Evolutionary conservation across 148 eudicot genomes (phyloP).

Genomic region (Oxyria digyna): DNA sequence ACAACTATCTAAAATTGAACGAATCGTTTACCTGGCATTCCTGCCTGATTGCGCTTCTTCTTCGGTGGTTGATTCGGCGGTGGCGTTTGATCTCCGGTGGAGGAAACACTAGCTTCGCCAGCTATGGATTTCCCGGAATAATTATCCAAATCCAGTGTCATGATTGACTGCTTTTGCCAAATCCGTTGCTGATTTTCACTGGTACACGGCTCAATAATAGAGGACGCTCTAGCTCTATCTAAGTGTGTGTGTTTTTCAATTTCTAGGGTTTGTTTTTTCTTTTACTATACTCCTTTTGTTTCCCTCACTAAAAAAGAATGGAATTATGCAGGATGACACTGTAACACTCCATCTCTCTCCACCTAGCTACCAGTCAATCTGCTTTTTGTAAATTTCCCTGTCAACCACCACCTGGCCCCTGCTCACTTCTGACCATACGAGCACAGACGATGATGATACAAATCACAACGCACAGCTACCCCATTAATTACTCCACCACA

Average conservation of each 20-base stretch:
- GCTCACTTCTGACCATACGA: not conserved
- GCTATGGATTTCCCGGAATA: conserved; percentile 42
- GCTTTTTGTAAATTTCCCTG: conserved; percentile 12
- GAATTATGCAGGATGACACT: conserved; percentile 7
- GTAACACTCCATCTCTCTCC: conserved; percentile 18
- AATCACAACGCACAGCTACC: conserved; percentile 5
- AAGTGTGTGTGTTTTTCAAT: too few relatives aligned
- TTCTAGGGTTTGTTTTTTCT: conserved; percentile 12
- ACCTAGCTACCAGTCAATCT: conserved; percentile 55
- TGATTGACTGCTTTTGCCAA: not conserved
- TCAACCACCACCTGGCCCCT: conserved; percentile 10
- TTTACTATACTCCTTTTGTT: not conserved
- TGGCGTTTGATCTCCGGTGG: conserved; percentile 37
- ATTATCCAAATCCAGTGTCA: conserved; percentile 47
- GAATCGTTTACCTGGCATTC: conserved; percentile 67
- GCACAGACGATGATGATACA: conserved; percentile 4
- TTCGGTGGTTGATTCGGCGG: conserved; percentile 27
- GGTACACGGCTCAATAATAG: conserved; percentile 3
- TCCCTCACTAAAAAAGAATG: conserved; percentile 6
- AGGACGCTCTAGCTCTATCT: not conserved
- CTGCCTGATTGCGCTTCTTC: conserved; percentile 80
- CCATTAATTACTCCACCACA: not conserved
- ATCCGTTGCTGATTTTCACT: not conserved
- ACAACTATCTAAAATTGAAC: not conserved
- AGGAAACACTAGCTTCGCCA: conserved; percentile 61